These are phyloP conservation scores for Coemansia aciculifera DNA, from an alignment of 192 early-diverging fungal genomes.

Conservation along the genomic window DNA sequence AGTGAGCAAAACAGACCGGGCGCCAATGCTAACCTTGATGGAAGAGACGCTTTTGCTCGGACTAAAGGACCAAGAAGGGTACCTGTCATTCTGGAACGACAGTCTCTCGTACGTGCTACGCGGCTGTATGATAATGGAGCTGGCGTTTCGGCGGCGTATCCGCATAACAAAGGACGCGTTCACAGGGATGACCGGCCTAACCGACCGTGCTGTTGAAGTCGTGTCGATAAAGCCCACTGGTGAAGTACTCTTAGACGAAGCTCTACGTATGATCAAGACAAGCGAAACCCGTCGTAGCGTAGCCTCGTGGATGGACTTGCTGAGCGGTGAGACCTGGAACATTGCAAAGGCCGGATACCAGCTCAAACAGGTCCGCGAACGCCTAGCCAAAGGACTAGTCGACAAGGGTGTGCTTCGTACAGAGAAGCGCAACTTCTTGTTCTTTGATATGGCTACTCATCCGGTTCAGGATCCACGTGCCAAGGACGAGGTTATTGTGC, in stretches of 20 bases:
- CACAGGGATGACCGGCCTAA: conserved; percentile 61
- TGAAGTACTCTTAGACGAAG: conserved; percentile 95
- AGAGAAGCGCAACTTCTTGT: conserved; percentile 92
- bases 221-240: conserved; percentile 81
- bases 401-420: conserved; percentile 97
- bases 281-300: conserved; percentile 78
- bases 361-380: conserved; percentile 95
- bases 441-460: conserved; percentile 98
- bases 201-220: conserved; percentile 85
- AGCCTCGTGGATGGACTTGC: conserved; percentile 92
- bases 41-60: conserved; percentile 94
- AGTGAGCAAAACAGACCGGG: conserved; percentile 43
- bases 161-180: conserved; percentile 82
- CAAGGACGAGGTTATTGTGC: conserved; percentile 85
- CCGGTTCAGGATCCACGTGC: conserved; percentile 85
- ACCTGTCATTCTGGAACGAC: conserved; percentile 99
- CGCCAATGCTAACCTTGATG: conserved; percentile 85
- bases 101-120: conserved; percentile 95
- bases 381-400: conserved; percentile 95
- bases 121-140: conserved; percentile 94
- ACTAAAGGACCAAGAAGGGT: conserved; percentile 90
- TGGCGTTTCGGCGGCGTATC: conserved; percentile 89
- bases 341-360: conserved; percentile 95
- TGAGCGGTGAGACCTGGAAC: conserved; percentile 99
- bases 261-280: conserved; percentile 85